phyloP scores from a whole-genome alignment of 148 eudicot genomes.

The Fagopyrum tataricum region DNA sequence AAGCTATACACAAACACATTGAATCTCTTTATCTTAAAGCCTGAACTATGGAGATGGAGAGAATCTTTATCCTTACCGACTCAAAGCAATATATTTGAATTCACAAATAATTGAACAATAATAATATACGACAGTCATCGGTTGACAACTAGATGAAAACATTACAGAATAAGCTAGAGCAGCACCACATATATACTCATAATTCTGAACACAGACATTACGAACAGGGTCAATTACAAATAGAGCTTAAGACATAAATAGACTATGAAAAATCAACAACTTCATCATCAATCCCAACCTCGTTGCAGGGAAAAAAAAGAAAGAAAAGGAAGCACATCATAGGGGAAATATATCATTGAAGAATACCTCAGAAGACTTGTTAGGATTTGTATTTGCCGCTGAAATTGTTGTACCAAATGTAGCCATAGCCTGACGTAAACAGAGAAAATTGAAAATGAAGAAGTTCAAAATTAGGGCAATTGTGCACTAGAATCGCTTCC shows the following conservation, averaged over 20 bases:
- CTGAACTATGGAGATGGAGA: neutral
- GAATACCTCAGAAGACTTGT: slow-evolving; percentile 11
- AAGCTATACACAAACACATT: neutral
- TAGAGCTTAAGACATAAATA: no score
- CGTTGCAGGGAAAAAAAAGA: neutral
- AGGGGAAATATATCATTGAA: neutral
- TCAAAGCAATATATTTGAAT: neutral
- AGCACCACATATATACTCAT: neutral
- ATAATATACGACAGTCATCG: neutral
- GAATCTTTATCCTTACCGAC: neutral
- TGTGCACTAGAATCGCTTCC: neutral
- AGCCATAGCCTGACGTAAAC: neutral
- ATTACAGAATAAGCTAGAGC: neutral
- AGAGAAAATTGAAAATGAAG: neutral
- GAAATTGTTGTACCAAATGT: slow-evolving; percentile 8
- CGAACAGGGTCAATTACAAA: neutral
- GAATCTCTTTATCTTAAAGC: neutral
- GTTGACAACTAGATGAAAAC: neutral
- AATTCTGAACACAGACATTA: neutral
- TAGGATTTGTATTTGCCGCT: slow-evolving; percentile 11
- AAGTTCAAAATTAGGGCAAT: neutral
- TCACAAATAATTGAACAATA: neutral
- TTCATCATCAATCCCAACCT: neutral
- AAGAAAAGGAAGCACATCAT: no score
- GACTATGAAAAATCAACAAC: neutral